Percentiles rank a stretch among this genome's conserved stretches.
phyloP scores from a whole-genome alignment of 129 eudicot species.

The Flaveria ramosissima region DNA sequence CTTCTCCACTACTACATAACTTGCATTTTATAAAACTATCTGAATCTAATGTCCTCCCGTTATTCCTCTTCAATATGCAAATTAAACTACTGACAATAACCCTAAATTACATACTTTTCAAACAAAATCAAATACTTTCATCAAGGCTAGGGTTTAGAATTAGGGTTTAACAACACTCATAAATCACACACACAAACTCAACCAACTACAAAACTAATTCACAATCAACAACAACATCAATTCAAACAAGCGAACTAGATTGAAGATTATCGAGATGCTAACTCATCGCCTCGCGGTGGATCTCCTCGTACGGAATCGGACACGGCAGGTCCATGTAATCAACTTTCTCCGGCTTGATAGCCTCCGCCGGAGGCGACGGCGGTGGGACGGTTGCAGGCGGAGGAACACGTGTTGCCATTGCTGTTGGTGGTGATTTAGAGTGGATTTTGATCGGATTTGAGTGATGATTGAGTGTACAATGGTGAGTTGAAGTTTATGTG shows the following conservation, averaged over 20 bases:
- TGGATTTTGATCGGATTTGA: conserved; percentile 16
- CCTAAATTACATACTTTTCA: not conserved
- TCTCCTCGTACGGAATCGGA: conserved; percentile 88
- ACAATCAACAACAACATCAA: not conserved
- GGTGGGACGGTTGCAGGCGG: conserved; percentile 36
- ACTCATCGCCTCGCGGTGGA: conserved; percentile 95
- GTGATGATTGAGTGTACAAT: not conserved
- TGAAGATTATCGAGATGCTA: conserved; percentile 20
- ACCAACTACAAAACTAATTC: not conserved
- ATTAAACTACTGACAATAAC: not conserved
- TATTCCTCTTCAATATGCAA: conserved; percentile 2
- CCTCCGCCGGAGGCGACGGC: conserved; percentile 35
- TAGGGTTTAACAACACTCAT: conserved; percentile 34
- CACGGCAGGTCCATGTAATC: conserved; percentile 85
- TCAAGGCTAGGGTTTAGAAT: conserved; percentile 29
- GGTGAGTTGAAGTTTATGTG: not conserved
- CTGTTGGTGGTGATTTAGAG: conserved; percentile 25
- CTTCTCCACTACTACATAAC: not conserved
- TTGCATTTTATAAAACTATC: not conserved
- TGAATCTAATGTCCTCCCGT: not conserved
- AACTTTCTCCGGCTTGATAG: conserved; percentile 49
- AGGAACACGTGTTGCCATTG: conserved; percentile 60
- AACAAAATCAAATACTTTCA: conserved; percentile 1
- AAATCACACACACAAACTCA: conserved; percentile 3
- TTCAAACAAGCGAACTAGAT: not conserved